Percentiles rank a stretch among this genome's conserved stretches.
Evolutionary conservation across 345 rosid genomes (phyloP).

Genomic region (Anacardium occidentale): DNA sequence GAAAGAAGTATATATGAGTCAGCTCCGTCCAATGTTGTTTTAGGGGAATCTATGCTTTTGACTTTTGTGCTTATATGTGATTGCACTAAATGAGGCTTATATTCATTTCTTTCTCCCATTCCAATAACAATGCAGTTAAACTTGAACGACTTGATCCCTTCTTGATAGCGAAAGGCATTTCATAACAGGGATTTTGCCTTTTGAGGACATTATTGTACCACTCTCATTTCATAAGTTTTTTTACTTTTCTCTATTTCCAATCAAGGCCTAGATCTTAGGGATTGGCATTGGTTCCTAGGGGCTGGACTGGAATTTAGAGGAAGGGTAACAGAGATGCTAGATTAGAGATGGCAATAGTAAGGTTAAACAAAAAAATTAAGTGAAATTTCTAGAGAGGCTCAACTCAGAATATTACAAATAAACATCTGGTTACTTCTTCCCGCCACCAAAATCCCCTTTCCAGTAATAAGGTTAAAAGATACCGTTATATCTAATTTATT

Average conservation of each 20-base stretch:
- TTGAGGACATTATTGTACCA: too few relatives aligned
- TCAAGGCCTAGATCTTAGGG: too few relatives aligned
- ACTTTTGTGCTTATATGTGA: conserved; percentile 3
- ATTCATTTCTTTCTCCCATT: not conserved
- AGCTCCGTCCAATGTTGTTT: conserved; percentile 13
- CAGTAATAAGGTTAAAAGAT: conserved; percentile 1
- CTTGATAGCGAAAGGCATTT: too few relatives aligned
- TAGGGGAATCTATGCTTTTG: conserved; percentile 29
- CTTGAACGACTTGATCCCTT: not conserved
- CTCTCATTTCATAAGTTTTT: too few relatives aligned
- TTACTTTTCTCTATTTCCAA: too few relatives aligned
- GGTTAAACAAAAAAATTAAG: too few relatives aligned
- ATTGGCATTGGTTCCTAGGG: too few relatives aligned
- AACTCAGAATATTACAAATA: not conserved
- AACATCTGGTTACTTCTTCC: conserved; percentile 3
- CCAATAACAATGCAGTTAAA: not conserved
- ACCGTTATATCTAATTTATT: not conserved
- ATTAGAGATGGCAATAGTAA: not conserved
- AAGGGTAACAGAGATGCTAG: not conserved
- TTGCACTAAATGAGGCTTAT: conserved; percentile 7
- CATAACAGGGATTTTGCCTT: too few relatives aligned
- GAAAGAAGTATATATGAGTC: not conserved
- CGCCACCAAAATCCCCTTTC: conserved; percentile 4
- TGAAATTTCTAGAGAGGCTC: conserved; percentile 14
- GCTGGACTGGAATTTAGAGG: conserved; percentile 13